Conservation (phyloP, 768 basidiomycete species). For the Boletus fagicola region DNA sequence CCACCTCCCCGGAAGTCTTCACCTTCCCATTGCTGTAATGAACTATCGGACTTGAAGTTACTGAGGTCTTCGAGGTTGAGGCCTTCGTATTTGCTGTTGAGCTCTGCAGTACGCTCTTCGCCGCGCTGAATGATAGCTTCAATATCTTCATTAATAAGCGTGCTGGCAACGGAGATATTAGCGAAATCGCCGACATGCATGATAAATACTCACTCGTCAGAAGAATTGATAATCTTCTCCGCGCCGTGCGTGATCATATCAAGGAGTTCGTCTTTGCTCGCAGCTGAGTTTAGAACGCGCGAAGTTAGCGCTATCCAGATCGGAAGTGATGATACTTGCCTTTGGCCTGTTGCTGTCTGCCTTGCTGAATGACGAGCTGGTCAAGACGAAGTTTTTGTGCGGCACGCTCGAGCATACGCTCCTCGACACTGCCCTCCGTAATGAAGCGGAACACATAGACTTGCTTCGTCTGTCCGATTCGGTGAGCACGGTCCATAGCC, state of each 20-base stretch:
- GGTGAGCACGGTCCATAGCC: slow-evolving; percentile 97
- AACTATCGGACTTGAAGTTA: slow-evolving; percentile 94
- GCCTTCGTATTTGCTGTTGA: slow-evolving; percentile 90
- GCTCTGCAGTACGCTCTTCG: slow-evolving; percentile 83
- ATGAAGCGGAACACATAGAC: slow-evolving; percentile 89
- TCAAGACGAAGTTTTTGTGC: slow-evolving; percentile 94
- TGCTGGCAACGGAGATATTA: slow-evolving; percentile 37
- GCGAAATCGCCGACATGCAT: background rate
- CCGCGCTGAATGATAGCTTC: slow-evolving; percentile 91
- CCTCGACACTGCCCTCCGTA: slow-evolving; percentile 86
- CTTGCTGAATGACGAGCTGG: slow-evolving; percentile 96
- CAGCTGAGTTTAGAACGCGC: slow-evolving; percentile 46
- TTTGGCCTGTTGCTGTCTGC: slow-evolving; percentile 78
- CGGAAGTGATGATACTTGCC: slow-evolving; percentile 39
- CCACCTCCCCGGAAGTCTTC: slow-evolving; percentile 85
- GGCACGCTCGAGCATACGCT: slow-evolving; percentile 83
- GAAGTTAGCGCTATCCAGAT: background rate
- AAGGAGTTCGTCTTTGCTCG: slow-evolving; percentile 92
- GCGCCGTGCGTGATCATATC: slow-evolving; percentile 99
- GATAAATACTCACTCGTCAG: slow-evolving; percentile 56
- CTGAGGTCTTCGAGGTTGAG: slow-evolving; percentile 92
- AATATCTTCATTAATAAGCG: slow-evolving; percentile 84
- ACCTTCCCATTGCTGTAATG: slow-evolving; percentile 93
- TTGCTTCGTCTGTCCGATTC: slow-evolving; percentile 91
- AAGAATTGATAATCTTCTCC: slow-evolving; percentile 89